These are phyloP conservation scores for Penicillium salamii DNA, from an alignment of 495 filamentous ascomycete species.

Conservation along the genomic window DNA sequence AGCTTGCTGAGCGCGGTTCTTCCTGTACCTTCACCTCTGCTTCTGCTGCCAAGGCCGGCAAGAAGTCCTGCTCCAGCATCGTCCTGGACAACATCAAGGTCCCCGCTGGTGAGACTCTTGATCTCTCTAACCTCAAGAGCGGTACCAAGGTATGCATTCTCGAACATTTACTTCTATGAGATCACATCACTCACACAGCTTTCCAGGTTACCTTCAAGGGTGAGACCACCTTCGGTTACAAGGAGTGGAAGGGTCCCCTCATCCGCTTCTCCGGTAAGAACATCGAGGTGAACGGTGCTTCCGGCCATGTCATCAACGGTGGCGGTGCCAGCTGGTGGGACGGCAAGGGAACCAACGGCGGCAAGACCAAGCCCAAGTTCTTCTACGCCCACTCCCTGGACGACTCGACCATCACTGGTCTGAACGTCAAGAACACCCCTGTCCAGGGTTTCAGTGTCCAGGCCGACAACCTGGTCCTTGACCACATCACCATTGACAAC, in stretches of 20 bases:
- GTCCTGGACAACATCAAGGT: slow-evolving; percentile 47
- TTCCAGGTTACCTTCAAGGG: slow-evolving; percentile 49
- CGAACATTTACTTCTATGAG: not conserved
- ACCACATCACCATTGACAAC: slow-evolving; percentile 58
- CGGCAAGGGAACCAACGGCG: slow-evolving; percentile 49
- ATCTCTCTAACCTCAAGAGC: slow-evolving; percentile 44
- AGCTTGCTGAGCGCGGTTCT: slow-evolving; percentile 27
- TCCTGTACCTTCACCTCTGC: slow-evolving; percentile 51
- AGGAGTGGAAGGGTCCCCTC: slow-evolving; percentile 53
- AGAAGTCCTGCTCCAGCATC: slow-evolving; percentile 51
- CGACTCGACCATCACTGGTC: slow-evolving; percentile 40
- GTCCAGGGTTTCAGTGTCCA: slow-evolving; percentile 62
- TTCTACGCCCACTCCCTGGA: slow-evolving; percentile 50
- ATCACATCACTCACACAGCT: not conserved
- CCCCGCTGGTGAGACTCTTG: slow-evolving; percentile 51
- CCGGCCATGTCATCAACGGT: slow-evolving; percentile 42
- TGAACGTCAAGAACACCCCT: slow-evolving; percentile 56
- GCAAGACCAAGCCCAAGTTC: slow-evolving; percentile 58
- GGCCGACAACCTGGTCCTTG: slow-evolving; percentile 46
- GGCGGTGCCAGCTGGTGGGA: slow-evolving; percentile 53
- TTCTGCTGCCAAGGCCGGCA: slow-evolving; percentile 39
- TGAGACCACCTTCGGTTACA: slow-evolving; percentile 51
- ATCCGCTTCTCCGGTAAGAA: slow-evolving; percentile 43
- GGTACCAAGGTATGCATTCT: slow-evolving; percentile 37
- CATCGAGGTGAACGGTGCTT: slow-evolving; percentile 42